phyloP scores from a whole-genome alignment of 352 stramenopile species.

The Elongisporangium anandrum region DNA sequence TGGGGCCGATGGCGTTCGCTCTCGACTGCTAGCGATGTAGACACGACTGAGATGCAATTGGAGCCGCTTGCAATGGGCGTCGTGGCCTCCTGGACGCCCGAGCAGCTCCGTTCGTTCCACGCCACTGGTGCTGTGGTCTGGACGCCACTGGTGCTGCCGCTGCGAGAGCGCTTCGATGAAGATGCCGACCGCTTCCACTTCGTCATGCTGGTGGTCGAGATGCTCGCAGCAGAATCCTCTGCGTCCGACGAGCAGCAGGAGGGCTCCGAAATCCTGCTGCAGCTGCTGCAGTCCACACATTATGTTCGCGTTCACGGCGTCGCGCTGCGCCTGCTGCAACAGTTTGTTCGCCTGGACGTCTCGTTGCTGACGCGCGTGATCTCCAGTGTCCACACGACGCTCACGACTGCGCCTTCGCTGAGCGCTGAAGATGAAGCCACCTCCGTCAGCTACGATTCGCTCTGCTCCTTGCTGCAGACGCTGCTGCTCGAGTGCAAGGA shows the following conservation, averaged over 20 bases:
- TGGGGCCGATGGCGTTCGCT: slow-evolving; percentile 13
- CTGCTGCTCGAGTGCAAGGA: slow-evolving; percentile 19
- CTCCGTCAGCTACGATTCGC: slow-evolving; percentile 29
- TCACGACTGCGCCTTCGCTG: neutral
- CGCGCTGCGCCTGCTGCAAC: slow-evolving; percentile 19
- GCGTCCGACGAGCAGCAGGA: slow-evolving; percentile 1
- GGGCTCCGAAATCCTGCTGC: slow-evolving; percentile 25
- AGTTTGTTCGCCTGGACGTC: slow-evolving; percentile 9
- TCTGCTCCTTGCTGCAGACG: slow-evolving; percentile 47
- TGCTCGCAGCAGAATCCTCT: slow-evolving; percentile 4
- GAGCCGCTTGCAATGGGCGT: slow-evolving; percentile 45
- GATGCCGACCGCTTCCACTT: slow-evolving; percentile 28
- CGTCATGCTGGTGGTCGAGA: slow-evolving; percentile 34
- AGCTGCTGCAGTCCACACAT: slow-evolving; percentile 18
- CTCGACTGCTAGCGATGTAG: neutral
- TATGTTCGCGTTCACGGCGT: slow-evolving; percentile 24
- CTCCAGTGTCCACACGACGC: slow-evolving; percentile 7
- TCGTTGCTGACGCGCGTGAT: slow-evolving; percentile 1
- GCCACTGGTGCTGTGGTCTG: slow-evolving; percentile 3
- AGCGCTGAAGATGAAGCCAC: slow-evolving; percentile 3
- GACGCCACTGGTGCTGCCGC: slow-evolving; percentile 31
- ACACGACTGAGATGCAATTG: slow-evolving; percentile 34
- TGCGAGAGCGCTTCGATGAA: slow-evolving; percentile 14
- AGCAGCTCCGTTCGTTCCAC: slow-evolving; percentile 22
- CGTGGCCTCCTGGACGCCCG: slow-evolving; percentile 9